Base-by-base conservation (phyloP, 129 eudicot genomes). In the Rutidosis leptorrhynchoides region DNA sequence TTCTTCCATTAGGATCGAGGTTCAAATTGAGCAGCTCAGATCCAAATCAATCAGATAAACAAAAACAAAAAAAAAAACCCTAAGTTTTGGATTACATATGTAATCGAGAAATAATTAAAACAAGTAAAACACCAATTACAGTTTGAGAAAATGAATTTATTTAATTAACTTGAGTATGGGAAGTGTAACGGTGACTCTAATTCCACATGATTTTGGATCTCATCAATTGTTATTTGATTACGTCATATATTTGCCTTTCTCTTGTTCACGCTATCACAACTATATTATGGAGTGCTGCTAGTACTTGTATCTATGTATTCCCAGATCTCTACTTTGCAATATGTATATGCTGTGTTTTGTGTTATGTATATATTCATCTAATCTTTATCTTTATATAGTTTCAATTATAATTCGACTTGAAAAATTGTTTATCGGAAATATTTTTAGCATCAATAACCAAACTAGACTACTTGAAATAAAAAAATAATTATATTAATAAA, bases 1-100 rank as follows among this genome's bases (percentile, higher is more conserved):
- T 78, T 89, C 96, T 79, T 83, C 93, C 96, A 89, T 86, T 68
- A n/a, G 51, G 80, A 75, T 75, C 74, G 53, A 59, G 56, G 46
- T 67, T 67, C 32, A 26, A 32, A 46, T 40, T 14, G 1, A 28
- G 15, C 64, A 75, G 69, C 79, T 75, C 74, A 75, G 80, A 75
- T 75, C 75, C 74, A 61, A 49, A 49, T 49, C 10, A 40, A 12
- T 1, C 42, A 35, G 4, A 35, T 35, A 35, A 33, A 35, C 14
- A 35, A 30, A 71, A 72, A n/a, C n/a, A n/a, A n/a, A n/a, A n/a
- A n/a, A n/a, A 61, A 40, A 22, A 64, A 11, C 43, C 57, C 71
- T 45, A 21, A 72, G 32, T 54, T 16, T 64, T 40, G 3, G 43
- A 56, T 73, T 64, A 20, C 59, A 55, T 64, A 48, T 20, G 28